Percentiles rank a stretch among this genome's conserved stretches.
Evolutionary conservation across 495 filamentous ascomycete genomes (phyloP).

Genomic region (Hypoxylon subgilvum): DNA sequence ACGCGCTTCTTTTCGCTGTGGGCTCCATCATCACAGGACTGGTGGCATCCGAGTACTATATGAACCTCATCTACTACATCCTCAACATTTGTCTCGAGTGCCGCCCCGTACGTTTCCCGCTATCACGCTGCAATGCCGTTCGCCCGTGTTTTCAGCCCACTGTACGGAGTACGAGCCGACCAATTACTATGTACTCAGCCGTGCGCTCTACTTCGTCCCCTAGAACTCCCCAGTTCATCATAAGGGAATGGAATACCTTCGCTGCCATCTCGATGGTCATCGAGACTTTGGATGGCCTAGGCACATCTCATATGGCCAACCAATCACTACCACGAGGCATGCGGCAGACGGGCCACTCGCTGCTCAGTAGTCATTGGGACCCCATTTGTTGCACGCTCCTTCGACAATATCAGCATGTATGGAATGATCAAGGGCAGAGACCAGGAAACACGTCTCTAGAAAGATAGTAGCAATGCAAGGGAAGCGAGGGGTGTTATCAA

Average conservation of each 20-base stretch:
- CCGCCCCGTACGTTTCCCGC: conserved; percentile 63
- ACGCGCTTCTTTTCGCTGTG: conserved; percentile 53
- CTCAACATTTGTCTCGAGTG: conserved; percentile 65
- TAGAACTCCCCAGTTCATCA: conserved; percentile 80
- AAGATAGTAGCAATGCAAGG: conserved; percentile 37
- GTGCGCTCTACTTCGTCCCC: conserved; percentile 78
- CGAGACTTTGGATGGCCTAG: conserved; percentile 71
- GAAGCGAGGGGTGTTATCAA: conserved; percentile 2
- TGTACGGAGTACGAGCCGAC: conserved; percentile 75
- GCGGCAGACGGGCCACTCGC: conserved; percentile 60
- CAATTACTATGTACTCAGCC: conserved; percentile 78
- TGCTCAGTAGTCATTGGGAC: conserved; percentile 71
- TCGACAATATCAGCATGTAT: conserved; percentile 73
- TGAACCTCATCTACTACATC: conserved; percentile 63
- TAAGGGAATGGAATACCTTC: conserved; percentile 75
- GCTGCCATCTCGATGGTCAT: conserved; percentile 65
- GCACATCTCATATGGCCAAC: conserved; percentile 67
- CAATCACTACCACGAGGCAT: conserved; percentile 48
- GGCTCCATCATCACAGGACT: conserved; percentile 66
- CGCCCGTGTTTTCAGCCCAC: conserved; percentile 54
- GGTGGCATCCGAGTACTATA: conserved; percentile 65
- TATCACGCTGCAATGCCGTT: background rate
- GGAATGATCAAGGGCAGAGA: conserved; percentile 61
- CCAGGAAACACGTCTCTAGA: conserved; percentile 63
- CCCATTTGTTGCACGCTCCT: conserved; percentile 66